phyloP scores from a whole-genome alignment of 306 rosid genomes.

The Citrullus colocynthis region DNA sequence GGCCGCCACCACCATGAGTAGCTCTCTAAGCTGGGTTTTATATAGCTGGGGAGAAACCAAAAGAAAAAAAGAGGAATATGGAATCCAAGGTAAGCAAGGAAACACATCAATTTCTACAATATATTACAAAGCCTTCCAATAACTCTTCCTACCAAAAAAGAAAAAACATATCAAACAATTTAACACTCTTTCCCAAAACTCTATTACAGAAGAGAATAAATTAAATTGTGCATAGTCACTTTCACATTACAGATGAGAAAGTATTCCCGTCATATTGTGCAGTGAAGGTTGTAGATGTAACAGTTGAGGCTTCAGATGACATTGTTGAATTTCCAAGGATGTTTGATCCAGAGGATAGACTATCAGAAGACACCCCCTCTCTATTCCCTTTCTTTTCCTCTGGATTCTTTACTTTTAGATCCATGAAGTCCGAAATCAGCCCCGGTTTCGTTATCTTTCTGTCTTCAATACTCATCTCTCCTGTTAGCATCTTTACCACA shows the following conservation, averaged over 20 bases:
- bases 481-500: slow-evolving; percentile 77
- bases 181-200: background rate
- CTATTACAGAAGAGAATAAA: background rate
- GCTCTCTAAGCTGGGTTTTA: no score
- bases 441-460: slow-evolving; percentile 63
- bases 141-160: slow-evolving; percentile 4
- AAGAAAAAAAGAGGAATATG: background rate
- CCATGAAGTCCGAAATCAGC: slow-evolving; percentile 76
- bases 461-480: slow-evolving; percentile 33
- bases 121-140: slow-evolving; percentile 1
- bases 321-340: slow-evolving; percentile 26
- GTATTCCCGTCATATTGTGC: slow-evolving; percentile 22
- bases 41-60: no score
- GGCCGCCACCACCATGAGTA: no score
- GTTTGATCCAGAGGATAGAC: slow-evolving; percentile 32
- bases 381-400: slow-evolving; percentile 10
- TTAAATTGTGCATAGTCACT: background rate
- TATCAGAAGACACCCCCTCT: slow-evolving; percentile 12
- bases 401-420: slow-evolving; percentile 41
- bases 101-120: slow-evolving; percentile 9
- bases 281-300: slow-evolving; percentile 30
- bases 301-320: slow-evolving; percentile 28
- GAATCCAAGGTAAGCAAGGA: background rate
- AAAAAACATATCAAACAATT: background rate
- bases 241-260: slow-evolving; percentile 7